Evolutionary conservation across 2,329 filamentous ascomycete species (phyloP).

Genomic region (Pseudogymnoascus sp.): DNA sequence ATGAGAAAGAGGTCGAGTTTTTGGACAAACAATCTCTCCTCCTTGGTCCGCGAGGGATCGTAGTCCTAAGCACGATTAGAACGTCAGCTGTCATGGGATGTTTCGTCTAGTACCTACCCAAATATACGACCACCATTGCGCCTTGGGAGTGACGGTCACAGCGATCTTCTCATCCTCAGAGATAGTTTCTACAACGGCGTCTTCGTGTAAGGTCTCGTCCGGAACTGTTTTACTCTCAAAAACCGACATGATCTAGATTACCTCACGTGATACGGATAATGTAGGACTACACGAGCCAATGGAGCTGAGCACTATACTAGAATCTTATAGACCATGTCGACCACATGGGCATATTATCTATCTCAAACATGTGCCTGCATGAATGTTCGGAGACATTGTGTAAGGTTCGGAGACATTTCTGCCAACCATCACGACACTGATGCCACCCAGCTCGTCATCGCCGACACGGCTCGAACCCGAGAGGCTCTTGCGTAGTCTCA

Average conservation of each 20-base stretch:
- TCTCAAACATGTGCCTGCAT: background rate
- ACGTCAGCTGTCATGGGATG: background rate
- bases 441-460: background rate
- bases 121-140: background rate
- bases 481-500: background rate
- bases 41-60: background rate
- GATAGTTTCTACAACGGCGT: background rate
- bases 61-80: background rate
- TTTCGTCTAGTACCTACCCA: background rate
- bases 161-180: background rate
- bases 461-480: background rate
- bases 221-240: background rate
- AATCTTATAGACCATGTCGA: background rate
- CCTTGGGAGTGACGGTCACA: background rate
- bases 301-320: background rate
- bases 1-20: background rate
- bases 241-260: background rate
- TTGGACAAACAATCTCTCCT: background rate
- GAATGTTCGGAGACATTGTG: background rate
- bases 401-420: background rate
- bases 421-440: background rate
- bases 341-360: background rate
- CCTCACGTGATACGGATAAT: background rate
- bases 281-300: background rate
- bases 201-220: background rate